phyloP scores from a whole-genome alignment of 495 filamentous ascomycete genomes.

The Talaromyces trachyspermus region DNA sequence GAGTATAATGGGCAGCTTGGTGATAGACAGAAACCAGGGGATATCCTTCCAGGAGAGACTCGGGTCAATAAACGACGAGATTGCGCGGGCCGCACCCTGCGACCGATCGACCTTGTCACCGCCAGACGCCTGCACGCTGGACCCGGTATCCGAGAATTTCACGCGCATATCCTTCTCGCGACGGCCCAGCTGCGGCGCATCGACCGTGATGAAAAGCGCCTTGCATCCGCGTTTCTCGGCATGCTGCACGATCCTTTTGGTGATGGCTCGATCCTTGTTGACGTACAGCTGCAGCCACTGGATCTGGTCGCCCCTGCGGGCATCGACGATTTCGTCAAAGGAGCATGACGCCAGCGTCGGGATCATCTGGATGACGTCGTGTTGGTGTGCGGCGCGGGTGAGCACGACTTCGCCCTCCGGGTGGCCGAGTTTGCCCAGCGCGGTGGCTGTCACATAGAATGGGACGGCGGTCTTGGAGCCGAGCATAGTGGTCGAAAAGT shows the following conservation, averaged over 20 bases:
- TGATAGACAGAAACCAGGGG: conserved; percentile 87
- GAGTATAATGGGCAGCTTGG: conserved; percentile 92
- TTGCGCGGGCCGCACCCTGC: conserved; percentile 87
- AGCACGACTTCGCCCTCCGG: conserved; percentile 87
- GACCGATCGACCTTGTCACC: conserved; percentile 67
- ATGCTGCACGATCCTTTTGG: conserved; percentile 80
- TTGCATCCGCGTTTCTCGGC: conserved; percentile 91
- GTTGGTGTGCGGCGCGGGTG: conserved; percentile 71
- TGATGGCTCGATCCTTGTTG: conserved; percentile 92
- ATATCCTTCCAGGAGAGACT: conserved; percentile 86
- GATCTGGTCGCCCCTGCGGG: conserved; percentile 67
- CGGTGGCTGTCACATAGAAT: conserved; percentile 90
- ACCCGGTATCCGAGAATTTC: conserved; percentile 83
- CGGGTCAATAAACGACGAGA: conserved; percentile 95
- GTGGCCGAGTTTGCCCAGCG: conserved; percentile 84
- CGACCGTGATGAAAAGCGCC: conserved; percentile 96
- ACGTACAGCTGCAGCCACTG: conserved; percentile 99
- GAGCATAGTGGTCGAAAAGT: conserved; percentile 84
- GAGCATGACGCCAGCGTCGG: conserved; percentile 96
- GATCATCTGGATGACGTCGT: conserved; percentile 94
- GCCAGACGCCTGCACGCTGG: conserved; percentile 62
- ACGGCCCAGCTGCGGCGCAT: conserved; percentile 90
- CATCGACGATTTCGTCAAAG: conserved; percentile 95
- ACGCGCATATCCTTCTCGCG: conserved; percentile 93
- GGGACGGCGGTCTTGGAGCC: conserved; percentile 74